phyloP scores from a whole-genome alignment of 148 eudicot species.

The Rhododendron mucronatum region DNA sequence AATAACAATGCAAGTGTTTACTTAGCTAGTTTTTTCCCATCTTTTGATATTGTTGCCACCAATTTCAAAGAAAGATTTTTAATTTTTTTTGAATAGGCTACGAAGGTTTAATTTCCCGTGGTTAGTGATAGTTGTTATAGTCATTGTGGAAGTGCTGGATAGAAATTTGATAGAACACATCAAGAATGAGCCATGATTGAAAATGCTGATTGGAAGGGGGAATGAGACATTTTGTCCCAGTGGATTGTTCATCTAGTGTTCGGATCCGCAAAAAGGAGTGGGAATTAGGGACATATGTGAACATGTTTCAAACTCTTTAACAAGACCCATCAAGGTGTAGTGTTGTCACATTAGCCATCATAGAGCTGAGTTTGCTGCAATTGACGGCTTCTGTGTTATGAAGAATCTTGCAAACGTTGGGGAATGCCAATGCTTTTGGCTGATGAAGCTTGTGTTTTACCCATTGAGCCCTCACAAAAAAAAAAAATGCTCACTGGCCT shows the following conservation, averaged over 20 bases:
- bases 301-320: not conserved
- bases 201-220: not conserved
- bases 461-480: not conserved
- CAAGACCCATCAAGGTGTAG: not conserved
- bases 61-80: not conserved
- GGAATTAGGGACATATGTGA: not conserved
- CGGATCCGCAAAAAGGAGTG: not conserved
- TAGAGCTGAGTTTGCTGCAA: not conserved
- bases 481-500: no score
- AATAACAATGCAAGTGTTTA: not conserved
- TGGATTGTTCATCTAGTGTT: not conserved
- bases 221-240: not conserved
- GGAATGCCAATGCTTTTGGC: not conserved
- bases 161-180: not conserved
- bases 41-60: not conserved
- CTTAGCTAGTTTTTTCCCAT: not conserved
- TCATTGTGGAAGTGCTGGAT: not conserved
- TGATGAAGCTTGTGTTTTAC: not conserved
- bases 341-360: not conserved
- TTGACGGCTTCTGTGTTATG: not conserved
- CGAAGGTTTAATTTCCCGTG: not conserved
- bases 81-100: not conserved
- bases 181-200: not conserved
- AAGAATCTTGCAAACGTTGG: not conserved
- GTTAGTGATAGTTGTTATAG: not conserved